Conservation (phyloP, 2,329 filamentous ascomycete genomes). For the Colletotrichum cuscutae region DNA sequence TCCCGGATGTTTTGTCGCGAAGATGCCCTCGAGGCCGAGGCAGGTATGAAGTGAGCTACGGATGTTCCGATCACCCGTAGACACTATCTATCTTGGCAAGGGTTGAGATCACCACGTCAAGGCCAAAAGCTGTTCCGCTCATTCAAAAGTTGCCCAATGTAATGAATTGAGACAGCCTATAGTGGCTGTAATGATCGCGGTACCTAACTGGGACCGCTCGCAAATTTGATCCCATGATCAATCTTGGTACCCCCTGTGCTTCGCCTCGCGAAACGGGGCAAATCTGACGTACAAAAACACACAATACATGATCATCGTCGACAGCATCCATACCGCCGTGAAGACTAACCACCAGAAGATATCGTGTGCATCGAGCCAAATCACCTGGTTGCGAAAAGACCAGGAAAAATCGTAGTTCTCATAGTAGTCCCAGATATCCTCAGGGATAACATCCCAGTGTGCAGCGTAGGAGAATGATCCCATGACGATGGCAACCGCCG, state of each 20-base stretch:
- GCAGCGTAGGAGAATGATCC: not conserved
- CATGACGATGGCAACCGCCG: not conserved
- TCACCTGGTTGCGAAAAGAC: not conserved
- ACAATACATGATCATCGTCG: not conserved
- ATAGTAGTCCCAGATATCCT: not conserved
- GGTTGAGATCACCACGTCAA: not conserved
- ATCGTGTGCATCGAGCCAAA: not conserved
- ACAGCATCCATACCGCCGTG: not conserved
- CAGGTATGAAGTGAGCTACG: not conserved
- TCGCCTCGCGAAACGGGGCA: not conserved
- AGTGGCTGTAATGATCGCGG: not conserved
- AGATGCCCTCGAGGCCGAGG: not conserved
- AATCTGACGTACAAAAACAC: not conserved
- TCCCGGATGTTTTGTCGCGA: not conserved
- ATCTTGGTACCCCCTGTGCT: not conserved
- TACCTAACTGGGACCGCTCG: not conserved
- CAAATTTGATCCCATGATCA: not conserved
- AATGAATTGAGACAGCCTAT: not conserved
- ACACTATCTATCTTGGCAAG: not conserved
- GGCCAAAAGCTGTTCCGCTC: not conserved
- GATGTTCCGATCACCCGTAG: not conserved
- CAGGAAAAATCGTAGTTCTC: not conserved
- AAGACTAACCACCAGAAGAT: not conserved
- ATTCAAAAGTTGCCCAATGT: no score
- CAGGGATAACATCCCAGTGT: not conserved